Evolutionary conservation across 768 basidiomycete genomes (phyloP).

Genomic region (Naganishia randhawae): DNA sequence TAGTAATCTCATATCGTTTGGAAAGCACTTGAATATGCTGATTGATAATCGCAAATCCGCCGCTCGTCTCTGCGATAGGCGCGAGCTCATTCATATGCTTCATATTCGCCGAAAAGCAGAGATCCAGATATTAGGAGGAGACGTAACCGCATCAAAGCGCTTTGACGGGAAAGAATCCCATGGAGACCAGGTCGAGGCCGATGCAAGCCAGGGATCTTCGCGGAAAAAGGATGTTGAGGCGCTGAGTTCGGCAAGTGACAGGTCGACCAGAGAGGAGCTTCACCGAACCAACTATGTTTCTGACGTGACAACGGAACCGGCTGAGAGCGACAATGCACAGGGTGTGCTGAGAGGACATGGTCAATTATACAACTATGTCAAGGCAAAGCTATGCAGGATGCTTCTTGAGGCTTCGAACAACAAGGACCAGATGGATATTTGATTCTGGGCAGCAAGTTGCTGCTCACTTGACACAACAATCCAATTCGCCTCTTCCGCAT

Average conservation of each 20-base stretch:
- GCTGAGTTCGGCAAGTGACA: not conserved
- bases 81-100: conserved; percentile 75
- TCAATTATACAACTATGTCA: not conserved
- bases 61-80: conserved; percentile 54
- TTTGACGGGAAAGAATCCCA: not conserved
- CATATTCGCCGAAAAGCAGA: conserved; percentile 84
- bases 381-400: not conserved
- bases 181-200: not conserved
- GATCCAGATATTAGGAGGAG: conserved; percentile 61
- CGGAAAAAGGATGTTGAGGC: not conserved
- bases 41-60: not conserved
- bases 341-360: not conserved
- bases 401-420: not conserved
- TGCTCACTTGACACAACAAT: not conserved
- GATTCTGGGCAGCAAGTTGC: not conserved
- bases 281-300: not conserved
- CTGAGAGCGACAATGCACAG: not conserved
- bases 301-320: not conserved
- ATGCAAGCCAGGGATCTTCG: not conserved
- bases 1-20: not conserved
- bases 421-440: not conserved
- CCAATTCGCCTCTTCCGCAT: not conserved
- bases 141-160: not conserved
- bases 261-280: not conserved
- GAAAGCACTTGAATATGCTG: not conserved